Evolutionary conservation across 306 rosid genomes (phyloP).

Genomic region (Malus domestica): ASM211411v1 NC_041794.1:31649001-31649500

Average conservation of each 20-base stretch:
- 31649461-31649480: neutral
- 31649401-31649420: slow-evolving; percentile 88
- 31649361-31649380: slow-evolving; percentile 84
- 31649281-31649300: slow-evolving; percentile 17
- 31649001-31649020: slow-evolving; percentile 31
- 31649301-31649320: slow-evolving; percentile 76
- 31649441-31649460: slow-evolving; percentile 16
- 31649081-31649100: slow-evolving; percentile 1
- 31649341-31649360: slow-evolving; percentile 90
- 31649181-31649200: neutral
- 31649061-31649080: slow-evolving; percentile 19
- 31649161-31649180: neutral
- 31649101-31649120: neutral
- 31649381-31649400: slow-evolving; percentile 31
- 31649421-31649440: slow-evolving; percentile 99
- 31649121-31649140: slow-evolving; percentile 3
- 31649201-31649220: neutral
- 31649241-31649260: neutral
- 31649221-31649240: neutral
- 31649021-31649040: slow-evolving; percentile 25
- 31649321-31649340: slow-evolving; percentile 73
- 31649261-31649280: neutral
- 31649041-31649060: slow-evolving; percentile 45
- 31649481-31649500: neutral
- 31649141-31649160: neutral